Evolutionary conservation across 257 asterid species (phyloP).

Genomic region (Verbascum thapsus): DNA sequence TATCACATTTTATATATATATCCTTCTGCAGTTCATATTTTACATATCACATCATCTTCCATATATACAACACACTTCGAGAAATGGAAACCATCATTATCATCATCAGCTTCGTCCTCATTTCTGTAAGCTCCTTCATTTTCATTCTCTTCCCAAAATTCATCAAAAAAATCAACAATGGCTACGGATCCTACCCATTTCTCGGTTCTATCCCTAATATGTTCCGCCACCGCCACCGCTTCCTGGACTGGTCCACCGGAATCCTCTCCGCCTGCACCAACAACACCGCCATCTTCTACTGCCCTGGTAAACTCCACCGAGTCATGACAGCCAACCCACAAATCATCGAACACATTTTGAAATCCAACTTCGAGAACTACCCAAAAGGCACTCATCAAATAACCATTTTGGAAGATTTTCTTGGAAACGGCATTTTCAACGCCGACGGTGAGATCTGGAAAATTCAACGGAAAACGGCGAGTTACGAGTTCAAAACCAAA

Average conservation of each 20-base stretch:
- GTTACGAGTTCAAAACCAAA: conserved; percentile 54
- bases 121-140: conserved; percentile 29
- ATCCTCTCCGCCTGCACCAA: conserved; percentile 54
- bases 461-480: conserved; percentile 51
- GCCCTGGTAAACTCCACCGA: conserved; percentile 75
- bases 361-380: conserved; percentile 49
- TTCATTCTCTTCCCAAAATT: conserved; percentile 25
- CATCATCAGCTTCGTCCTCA: conserved; percentile 31
- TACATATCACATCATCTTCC: too few species aligned
- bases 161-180: conserved; percentile 28
- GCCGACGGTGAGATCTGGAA: conserved; percentile 54
- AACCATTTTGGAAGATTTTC: conserved; percentile 42
- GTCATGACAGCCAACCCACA: conserved; percentile 51
- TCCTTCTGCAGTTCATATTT: too few species aligned
- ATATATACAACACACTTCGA: too few species aligned
- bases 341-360: conserved; percentile 49
- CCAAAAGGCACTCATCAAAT: conserved; percentile 48
- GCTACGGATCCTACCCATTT: conserved; percentile 61
- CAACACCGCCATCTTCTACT: conserved; percentile 66
- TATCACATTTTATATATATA: too few species aligned
- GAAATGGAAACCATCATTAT: too few species aligned
- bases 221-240: conserved; percentile 79
- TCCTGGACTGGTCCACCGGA: conserved; percentile 75
- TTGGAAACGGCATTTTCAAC: conserved; percentile 53
- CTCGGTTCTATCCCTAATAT: conserved; percentile 75